Evolutionary conservation across 1,284 basidiomycete species (phyloP).

Genomic region (Stereum hirsutum): DNA sequence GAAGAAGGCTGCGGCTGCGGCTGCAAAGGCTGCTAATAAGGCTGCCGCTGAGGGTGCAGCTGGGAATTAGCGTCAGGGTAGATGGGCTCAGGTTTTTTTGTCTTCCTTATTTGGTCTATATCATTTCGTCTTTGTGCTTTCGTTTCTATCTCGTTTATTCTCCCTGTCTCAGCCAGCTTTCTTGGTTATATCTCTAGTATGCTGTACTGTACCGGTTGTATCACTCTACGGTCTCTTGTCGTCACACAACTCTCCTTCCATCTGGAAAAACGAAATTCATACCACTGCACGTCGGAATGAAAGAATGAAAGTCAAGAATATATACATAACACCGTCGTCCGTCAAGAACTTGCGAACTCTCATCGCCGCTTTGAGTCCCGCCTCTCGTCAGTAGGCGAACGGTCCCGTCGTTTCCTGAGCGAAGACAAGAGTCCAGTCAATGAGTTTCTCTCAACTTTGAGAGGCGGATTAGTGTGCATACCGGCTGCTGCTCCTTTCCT

Average conservation of each 20-base stretch:
- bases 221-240: no score
- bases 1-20: conserved; percentile 2
- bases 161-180: background rate
- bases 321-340: background rate
- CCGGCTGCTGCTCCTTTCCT: conserved; percentile 22
- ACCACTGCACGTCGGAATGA: no score
- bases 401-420: conserved; percentile 12
- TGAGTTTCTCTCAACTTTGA: background rate
- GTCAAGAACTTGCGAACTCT: conserved; percentile 11
- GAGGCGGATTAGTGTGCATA: conserved; percentile 11
- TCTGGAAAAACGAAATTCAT: no score
- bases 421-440: background rate
- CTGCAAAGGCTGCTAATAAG: background rate
- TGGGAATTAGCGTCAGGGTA: no score
- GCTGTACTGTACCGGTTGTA: no score
- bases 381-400: conserved; percentile 32
- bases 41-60: background rate
- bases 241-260: no score
- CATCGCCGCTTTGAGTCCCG: conserved; percentile 55
- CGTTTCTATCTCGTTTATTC: background rate
- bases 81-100: no score
- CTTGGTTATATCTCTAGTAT: no score
- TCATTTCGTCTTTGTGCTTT: background rate
- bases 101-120: background rate
- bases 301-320: background rate